These are phyloP conservation scores for Colletotrichum graminicola DNA, from an alignment of 2,329 filamentous ascomycete species.

Conservation along the genomic window DNA sequence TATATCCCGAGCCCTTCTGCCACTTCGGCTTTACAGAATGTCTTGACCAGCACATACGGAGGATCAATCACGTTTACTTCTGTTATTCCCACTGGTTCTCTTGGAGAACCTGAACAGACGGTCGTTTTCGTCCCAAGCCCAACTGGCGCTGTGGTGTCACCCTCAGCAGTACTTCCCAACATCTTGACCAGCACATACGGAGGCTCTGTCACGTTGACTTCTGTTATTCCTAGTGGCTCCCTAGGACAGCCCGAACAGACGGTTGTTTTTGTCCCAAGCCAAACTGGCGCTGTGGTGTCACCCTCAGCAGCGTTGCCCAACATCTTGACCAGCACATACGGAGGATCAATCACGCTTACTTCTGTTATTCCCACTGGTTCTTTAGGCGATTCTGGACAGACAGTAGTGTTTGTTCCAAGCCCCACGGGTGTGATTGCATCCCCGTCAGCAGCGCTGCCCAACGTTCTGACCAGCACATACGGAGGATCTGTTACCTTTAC, in stretches of 20 bases:
- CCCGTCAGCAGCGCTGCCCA: neutral
- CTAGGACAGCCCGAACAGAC: constrained; percentile 14
- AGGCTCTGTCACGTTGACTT: constrained; percentile 15
- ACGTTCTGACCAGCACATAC: constrained; percentile 29
- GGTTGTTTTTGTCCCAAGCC: constrained; percentile 2
- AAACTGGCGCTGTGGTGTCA: neutral
- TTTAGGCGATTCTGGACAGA: constrained; percentile 5
- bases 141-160: neutral
- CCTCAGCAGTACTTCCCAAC: neutral
- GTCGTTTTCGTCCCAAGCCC: constrained; percentile 8
- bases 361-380: constrained; percentile 1
- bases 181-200: constrained; percentile 28
- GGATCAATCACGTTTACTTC: constrained; percentile 27
- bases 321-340: constrained; percentile 28
- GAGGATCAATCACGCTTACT: constrained; percentile 10
- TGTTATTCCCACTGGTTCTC: neutral
- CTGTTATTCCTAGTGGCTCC: neutral
- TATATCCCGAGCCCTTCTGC: constrained; percentile 5
- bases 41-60: constrained; percentile 26
- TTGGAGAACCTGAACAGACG: constrained; percentile 8
- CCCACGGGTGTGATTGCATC: neutral
- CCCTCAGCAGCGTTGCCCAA: neutral
- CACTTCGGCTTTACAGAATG: neutral
- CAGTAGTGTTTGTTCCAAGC: constrained; percentile 7
- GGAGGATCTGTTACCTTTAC: constrained; percentile 14